These are phyloP conservation scores for Daphne laureola DNA, from an alignment of 441 rosid species.

Conservation along the genomic window DNA sequence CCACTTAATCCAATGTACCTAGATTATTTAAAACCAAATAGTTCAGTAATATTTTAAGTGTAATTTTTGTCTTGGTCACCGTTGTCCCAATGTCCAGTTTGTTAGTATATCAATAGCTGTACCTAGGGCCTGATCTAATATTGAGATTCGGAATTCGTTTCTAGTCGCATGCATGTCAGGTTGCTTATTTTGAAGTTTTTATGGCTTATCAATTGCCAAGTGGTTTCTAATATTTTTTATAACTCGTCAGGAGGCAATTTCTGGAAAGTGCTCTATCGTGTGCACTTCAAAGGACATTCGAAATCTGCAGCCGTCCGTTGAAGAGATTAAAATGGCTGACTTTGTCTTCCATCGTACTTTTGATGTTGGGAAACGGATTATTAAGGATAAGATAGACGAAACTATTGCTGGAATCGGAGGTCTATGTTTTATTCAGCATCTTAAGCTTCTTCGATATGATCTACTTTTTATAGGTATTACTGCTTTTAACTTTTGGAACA, in stretches of 20 bases:
- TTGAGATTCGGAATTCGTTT: neutral
- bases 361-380: conserved; percentile 44
- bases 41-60: no score
- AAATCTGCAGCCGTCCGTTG: conserved; percentile 49
- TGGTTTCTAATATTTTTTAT: conserved; percentile 1
- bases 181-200: neutral
- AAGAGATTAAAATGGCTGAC: conserved; percentile 49
- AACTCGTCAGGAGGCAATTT: conserved; percentile 55
- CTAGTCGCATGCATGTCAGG: neutral
- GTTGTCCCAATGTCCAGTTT: no score
- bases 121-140: neutral
- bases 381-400: conserved; percentile 48
- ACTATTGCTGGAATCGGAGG: conserved; percentile 58
- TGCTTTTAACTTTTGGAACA: conserved; percentile 16
- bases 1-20: no score
- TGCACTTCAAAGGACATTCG: conserved; percentile 69
- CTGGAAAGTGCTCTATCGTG: conserved; percentile 76
- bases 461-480: conserved; percentile 5
- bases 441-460: conserved; percentile 8
- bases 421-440: conserved; percentile 21
- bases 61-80: no score
- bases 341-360: conserved; percentile 57
- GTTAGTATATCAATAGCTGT: no score
- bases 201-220: neutral
- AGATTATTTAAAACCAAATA: no score